Evolutionary conservation across 148 eudicot species (phyloP), one percentile per base, ranked within the genome.

Genomic region (Rhododendron ferrugineum): DNA sequence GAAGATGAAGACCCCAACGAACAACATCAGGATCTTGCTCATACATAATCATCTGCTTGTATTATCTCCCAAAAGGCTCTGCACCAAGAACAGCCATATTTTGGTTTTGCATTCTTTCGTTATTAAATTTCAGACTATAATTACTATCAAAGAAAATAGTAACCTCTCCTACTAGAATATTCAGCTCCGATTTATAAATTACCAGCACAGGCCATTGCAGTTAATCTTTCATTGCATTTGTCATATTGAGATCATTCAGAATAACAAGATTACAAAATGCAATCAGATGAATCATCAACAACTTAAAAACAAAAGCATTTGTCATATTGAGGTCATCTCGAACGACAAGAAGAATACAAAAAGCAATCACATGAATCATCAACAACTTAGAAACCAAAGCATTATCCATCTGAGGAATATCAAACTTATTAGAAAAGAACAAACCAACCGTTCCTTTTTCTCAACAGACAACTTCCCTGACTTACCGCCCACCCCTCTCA

Each of bases 1-100:
- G 82, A 74, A 87, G 92, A 85, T 89, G 89, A 20, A 90, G 92
- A 52, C 90, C 90, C 94, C 94, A 90, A 16, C 91, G 85, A 28
- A 89, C 83, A 78, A 92, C 88, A 88, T 90, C 92, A 60, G 91
- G 91, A 84, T 92, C 92, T 37, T 42, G 84, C 88, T 90, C 87
- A 50, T 83, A 80, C 66, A 54, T 77, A 36, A 81, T 76, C 91
- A 87, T 89, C 80, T 86, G 79, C 44, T 78, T 80, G 70, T 77
- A 50, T 28, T 28, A 78, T 23, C 40, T 36, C 50, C 74, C 11
- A n/a, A 15, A 81, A 81, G 34, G 23, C 32, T 81, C 84, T 81
- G 74, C 83, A 54, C 42, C 68, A 54, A 80, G 13, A 80, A 56
- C 46, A 56, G 9, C n/a, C 30, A 80, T 52, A 28, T 16, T 80